Evolutionary conservation across 768 basidiomycete genomes (phyloP).

Genomic region (Lentinula aciculospora): DNA sequence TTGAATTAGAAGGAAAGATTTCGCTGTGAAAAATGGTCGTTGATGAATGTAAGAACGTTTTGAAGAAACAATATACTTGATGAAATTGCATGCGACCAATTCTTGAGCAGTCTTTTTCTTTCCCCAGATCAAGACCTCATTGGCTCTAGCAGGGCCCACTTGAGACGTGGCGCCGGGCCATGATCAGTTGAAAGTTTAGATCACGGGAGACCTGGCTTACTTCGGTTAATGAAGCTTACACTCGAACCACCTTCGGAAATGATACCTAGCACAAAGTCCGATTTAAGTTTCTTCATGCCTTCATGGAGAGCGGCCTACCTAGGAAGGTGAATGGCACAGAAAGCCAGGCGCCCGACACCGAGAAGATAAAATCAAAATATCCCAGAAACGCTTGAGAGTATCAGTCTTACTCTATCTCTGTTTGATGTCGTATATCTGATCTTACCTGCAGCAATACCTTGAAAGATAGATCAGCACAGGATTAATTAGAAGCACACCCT

Average conservation of each 20-base stretch:
- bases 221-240: slow-evolving; percentile 60
- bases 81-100: slow-evolving; percentile 53
- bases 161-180: neutral
- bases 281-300: neutral
- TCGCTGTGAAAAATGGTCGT: slow-evolving; percentile 28
- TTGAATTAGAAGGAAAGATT: slow-evolving; percentile 50
- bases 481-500: neutral
- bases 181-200: neutral
- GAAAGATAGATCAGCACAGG: neutral
- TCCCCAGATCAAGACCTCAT: slow-evolving; percentile 67
- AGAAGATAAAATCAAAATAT: slow-evolving; percentile 72
- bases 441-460: slow-evolving; percentile 64
- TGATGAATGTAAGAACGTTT: neutral
- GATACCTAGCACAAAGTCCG: slow-evolving; percentile 37
- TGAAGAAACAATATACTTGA: slow-evolving; percentile 41
- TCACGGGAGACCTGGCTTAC: slow-evolving; percentile 27
- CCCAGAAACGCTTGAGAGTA: slow-evolving; percentile 52
- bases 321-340: slow-evolving; percentile 66
- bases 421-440: neutral
- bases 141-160: slow-evolving; percentile 70
- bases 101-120: slow-evolving; percentile 59
- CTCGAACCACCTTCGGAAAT: slow-evolving; percentile 67
- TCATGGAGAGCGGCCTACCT: slow-evolving; percentile 26
- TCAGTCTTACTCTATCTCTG: neutral
- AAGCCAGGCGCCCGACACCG: slow-evolving; percentile 55